Evolutionary conservation across 345 rosid genomes (phyloP).

Genomic region (Brassica carinata): DNA sequence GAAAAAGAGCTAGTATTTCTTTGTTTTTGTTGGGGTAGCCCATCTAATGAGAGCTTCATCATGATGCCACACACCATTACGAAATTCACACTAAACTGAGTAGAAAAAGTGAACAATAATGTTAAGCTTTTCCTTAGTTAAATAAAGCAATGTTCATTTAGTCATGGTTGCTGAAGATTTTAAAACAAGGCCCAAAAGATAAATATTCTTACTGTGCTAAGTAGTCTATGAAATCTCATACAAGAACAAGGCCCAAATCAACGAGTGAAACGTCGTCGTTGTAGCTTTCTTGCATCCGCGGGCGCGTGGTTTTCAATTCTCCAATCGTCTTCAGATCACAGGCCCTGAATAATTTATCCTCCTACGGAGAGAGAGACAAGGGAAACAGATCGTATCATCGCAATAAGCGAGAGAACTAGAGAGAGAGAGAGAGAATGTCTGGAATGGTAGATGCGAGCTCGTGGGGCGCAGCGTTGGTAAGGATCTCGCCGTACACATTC

Average conservation of each 20-base stretch:
- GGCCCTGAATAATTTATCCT: slow-evolving; percentile 22
- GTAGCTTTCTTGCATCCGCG: background rate
- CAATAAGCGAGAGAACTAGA: background rate
- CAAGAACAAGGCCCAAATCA: background rate
- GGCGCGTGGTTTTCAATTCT: slow-evolving; percentile 11
- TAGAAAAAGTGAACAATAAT: background rate
- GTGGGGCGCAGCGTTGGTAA: slow-evolving; percentile 75
- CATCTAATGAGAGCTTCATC: background rate
- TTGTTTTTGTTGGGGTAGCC: background rate
- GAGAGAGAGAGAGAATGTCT: slow-evolving; percentile 36
- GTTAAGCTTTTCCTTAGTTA: background rate
- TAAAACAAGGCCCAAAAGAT: background rate
- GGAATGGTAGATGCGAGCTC: slow-evolving; percentile 60
- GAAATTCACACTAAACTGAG: background rate
- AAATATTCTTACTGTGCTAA: background rate
- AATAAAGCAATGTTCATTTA: background rate
- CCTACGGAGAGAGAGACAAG: background rate
- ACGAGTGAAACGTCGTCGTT: background rate
- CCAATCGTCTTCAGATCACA: slow-evolving; percentile 37
- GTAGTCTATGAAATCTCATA: background rate
- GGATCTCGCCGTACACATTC: slow-evolving; percentile 90
- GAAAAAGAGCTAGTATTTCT: background rate
- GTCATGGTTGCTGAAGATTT: too few relatives aligned
- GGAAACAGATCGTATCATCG: slow-evolving; percentile 31
- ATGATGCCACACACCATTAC: background rate